A percentile compares a stretch with the other conserved stretches of the same genome.
phyloP scores from a whole-genome alignment of 805 yeast genomes.

The Myxozyma nipponensis region DNA sequence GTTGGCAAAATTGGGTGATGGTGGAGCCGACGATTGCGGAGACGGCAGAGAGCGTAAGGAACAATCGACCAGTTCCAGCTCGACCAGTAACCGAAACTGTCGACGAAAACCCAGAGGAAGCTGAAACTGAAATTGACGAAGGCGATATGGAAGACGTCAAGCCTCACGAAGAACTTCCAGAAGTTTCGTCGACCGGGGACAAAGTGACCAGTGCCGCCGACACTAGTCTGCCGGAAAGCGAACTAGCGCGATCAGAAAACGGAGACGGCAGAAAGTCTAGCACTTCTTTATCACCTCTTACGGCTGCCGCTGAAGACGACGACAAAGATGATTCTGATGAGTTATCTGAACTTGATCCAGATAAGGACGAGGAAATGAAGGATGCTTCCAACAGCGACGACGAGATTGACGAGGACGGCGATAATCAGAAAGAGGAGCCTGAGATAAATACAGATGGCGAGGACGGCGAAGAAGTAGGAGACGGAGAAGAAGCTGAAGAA shows the following conservation, averaged over 20 bases:
- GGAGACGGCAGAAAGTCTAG: no score
- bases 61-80: neutral
- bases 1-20: no score
- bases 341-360: conserved; percentile 7
- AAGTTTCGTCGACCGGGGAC: no score
- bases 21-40: no score
- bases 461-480: conserved; percentile 28
- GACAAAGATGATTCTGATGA: conserved; percentile 6
- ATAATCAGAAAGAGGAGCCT: conserved; percentile 28
- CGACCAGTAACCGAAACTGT: neutral
- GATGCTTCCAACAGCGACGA: conserved; percentile 4
- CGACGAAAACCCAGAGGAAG: conserved; percentile 26
- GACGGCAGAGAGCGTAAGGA: no score
- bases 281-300: no score
- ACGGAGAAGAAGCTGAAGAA: conserved; percentile 32
- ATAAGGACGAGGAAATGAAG: conserved; percentile 8
- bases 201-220: no score
- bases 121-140: conserved; percentile 27
- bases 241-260: no score
- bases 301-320: conserved; percentile 1
- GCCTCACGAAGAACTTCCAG: neutral
- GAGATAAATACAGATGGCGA: conserved; percentile 21
- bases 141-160: conserved; percentile 22
- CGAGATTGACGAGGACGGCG: conserved; percentile 18
- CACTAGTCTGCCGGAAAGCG: no score